These are phyloP conservation scores for Puccinia brachypodii DNA, from an alignment of 1,284 basidiomycete species.

Conservation along the genomic window DNA sequence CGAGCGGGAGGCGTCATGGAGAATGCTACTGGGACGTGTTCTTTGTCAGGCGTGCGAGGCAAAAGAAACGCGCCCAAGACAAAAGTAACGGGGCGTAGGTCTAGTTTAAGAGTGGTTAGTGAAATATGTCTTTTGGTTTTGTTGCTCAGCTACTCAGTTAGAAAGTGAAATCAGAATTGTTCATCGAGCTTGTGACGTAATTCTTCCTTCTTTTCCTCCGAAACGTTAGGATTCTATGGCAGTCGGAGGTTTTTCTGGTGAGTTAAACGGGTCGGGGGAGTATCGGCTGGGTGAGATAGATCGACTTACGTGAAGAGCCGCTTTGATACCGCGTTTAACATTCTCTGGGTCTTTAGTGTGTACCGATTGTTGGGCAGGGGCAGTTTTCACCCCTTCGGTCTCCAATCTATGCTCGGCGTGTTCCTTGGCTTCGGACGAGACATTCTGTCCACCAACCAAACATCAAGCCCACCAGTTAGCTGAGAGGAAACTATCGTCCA, in stretches of 20 bases:
- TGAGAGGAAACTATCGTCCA: not conserved
- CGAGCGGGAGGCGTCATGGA: too few relatives aligned
- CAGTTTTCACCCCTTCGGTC: not conserved
- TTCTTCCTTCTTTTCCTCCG: slow-evolving; percentile 43
- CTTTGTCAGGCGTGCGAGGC: too few relatives aligned
- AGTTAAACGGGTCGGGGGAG: not conserved
- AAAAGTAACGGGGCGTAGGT: too few relatives aligned
- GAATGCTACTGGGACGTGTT: too few relatives aligned
- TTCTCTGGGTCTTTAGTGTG: slow-evolving; percentile 21
- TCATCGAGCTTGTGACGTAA: slow-evolving; percentile 26
- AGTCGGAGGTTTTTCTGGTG: not conserved
- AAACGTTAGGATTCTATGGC: slow-evolving; percentile 34
- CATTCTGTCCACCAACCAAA: slow-evolving; percentile 21
- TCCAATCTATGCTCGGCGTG: slow-evolving; percentile 30
- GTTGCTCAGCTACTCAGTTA: too few relatives aligned
- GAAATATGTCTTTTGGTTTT: too few relatives aligned
- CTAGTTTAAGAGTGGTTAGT: too few relatives aligned
- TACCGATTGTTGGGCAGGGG: not conserved
- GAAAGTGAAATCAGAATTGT: not conserved
- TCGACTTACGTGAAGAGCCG: slow-evolving; percentile 31
- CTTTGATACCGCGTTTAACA: slow-evolving; percentile 32
- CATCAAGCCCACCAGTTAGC: not conserved
- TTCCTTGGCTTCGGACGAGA: slow-evolving; percentile 38
- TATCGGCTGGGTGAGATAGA: not conserved
- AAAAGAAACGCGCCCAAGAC: too few relatives aligned